Base-by-base conservation (phyloP, 1,139 yeast species). In the Suzukiozyma palmioleophila region DNA sequence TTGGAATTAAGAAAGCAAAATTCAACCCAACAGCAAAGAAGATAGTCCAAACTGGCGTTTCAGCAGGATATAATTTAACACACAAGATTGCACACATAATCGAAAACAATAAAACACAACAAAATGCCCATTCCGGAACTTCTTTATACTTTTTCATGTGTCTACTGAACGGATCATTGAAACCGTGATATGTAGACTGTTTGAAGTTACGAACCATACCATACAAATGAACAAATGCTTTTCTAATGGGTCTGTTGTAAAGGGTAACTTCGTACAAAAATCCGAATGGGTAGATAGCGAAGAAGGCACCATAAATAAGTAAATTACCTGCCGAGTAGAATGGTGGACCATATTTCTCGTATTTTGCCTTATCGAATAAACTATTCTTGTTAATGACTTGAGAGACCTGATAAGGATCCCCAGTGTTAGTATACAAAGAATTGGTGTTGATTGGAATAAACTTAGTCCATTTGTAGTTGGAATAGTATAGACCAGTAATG, bases 51-150 rank as follows among this genome's bases (percentile, higher is more conserved):
- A 75, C 66, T 3, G 79, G 79, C 37, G 76, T 66, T 31, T 70
- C 65, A 8, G 73, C 60, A 11, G 73, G 55, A 45, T 73, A 76
- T 5, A 64, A 57, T 44, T 68, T 54, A 12, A 76, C 67, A 37
- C 73, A 65, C 4, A 73, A 46, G 25, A 77, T 65, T 3, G 76
- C 80, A 39, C 77, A 57, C 2, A 62, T 67, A 3, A 77, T 50
- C 2, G 83, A 68, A 12, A 71, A 45, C 10, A 73, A 46, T 37
- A 79, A 54, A 15, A 79, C 65, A 7, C 61, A 39, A 24, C 75
- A 47, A 48, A 72, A 80, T 71, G 77, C 77, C 74, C 75, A 74
- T 41, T 77, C 80, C 9, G 85, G 84, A 13, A 77, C 84, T 46
- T 79, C 85, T 32, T 65, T 66, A 53, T 77, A 77, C 21, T 59